Evolutionary conservation across 306 rosid species (phyloP).

Genomic region (Calophaca sinica): DNA sequence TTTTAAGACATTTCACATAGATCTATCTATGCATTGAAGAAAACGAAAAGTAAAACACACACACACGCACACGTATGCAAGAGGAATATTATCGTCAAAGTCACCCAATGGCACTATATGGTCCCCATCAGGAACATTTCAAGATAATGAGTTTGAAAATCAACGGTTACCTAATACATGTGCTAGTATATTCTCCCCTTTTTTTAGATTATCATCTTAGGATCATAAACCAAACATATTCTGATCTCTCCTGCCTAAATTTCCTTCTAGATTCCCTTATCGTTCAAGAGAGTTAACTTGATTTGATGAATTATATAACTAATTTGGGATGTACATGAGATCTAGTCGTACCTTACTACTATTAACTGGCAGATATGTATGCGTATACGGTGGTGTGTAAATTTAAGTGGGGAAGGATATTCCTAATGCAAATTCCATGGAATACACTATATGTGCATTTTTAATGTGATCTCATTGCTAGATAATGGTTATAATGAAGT

Average conservation of each 20-base stretch:
- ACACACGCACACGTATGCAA: background rate
- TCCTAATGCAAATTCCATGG: too few species aligned
- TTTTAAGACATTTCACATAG: too few species aligned
- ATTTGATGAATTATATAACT: background rate
- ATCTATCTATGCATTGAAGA: background rate
- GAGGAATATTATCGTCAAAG: slow-evolving; percentile 35
- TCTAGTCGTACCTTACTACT: too few species aligned
- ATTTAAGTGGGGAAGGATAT: too few species aligned
- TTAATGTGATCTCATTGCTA: too few species aligned
- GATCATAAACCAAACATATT: slow-evolving; percentile 26
- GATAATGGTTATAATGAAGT: too few species aligned
- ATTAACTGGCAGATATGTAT: too few species aligned
- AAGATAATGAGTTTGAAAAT: slow-evolving; percentile 24
- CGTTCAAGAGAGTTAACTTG: background rate
- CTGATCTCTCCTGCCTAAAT: slow-evolving; percentile 41
- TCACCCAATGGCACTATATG: slow-evolving; percentile 31
- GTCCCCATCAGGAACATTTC: slow-evolving; percentile 60
- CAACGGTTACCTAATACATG: slow-evolving; percentile 38
- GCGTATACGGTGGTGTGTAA: too few species aligned
- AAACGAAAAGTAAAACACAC: background rate
- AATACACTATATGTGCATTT: too few species aligned
- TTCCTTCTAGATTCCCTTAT: slow-evolving; percentile 46
- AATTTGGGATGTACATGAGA: too few species aligned
- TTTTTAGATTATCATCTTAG: slow-evolving; percentile 54
- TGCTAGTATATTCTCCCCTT: slow-evolving; percentile 55